Evolutionary conservation across 345 rosid species (phyloP), one percentile per base, ranked within the genome.

Genomic region (Heritiera fomes): DNA sequence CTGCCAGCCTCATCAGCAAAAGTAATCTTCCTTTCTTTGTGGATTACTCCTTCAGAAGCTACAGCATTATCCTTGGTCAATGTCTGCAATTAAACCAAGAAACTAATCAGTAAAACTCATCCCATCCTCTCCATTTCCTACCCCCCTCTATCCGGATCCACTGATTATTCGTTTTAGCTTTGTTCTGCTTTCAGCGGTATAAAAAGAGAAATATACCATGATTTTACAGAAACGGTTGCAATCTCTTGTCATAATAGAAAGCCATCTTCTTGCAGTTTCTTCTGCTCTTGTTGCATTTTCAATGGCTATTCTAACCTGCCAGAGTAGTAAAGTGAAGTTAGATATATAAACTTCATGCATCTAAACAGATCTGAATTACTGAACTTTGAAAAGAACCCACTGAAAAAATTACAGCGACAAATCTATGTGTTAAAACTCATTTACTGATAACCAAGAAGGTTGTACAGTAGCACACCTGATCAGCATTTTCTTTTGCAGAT

Each of bases 1-100:
- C 92, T 94, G 60, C 99, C 98, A 50, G 88, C 91, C 83, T 95
- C 99, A 72, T 95, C 98, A 18, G 99, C 97, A 81, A 95, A 95
- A 46, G 73, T 85, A 49, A 95, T 93, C 89, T 90, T 93, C 65
- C 85, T 86, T 89, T 85, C 83, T 80, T 83, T 86, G 71, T 38
- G 82, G 70, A 65, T 76, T 30, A 5, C 80, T 75, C 83, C 82
- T 72, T 80, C 83, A 30, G 85, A 50, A 61, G 73, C 78, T 55
- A 83, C 34, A 76, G 83, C 65, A 56, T 82, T 76, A 6, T 82
- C 86, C 74, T 73, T 87, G 3, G 88, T 83, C 87, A 86, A 61
- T 83, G 80, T 86, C 97, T 91, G 91, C 68, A 64, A 77, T 80
- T 11, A 18, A 76, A 71, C 78, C 73, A 49, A 13, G 64, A 73